These are phyloP conservation scores for Coemansia erecta DNA, from an alignment of 192 early-diverging fungal species.

Conservation along the genomic window DNA sequence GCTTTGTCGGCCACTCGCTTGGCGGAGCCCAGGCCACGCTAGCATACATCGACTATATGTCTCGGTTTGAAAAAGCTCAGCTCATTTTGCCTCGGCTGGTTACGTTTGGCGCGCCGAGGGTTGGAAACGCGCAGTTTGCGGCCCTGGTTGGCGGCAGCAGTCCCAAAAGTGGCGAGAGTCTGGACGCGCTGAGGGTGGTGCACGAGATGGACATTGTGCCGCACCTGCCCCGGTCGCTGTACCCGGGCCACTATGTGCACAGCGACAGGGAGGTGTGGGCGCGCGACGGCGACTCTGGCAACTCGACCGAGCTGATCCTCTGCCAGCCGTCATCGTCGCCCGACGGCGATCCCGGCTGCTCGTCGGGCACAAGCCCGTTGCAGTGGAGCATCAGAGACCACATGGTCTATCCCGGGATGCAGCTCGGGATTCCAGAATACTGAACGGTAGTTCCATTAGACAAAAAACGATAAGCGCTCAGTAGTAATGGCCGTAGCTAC, in stretches of 20 bases:
- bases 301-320: slow-evolving; percentile 7
- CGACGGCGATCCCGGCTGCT: slow-evolving; percentile 8
- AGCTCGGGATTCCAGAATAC: slow-evolving; percentile 5
- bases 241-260: slow-evolving; percentile 21
- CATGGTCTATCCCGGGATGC: slow-evolving; percentile 35
- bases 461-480: background rate
- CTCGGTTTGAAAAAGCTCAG: background rate
- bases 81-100: slow-evolving; percentile 4
- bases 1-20: slow-evolving; percentile 43
- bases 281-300: slow-evolving; percentile 5
- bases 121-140: slow-evolving; percentile 32
- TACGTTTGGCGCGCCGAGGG: slow-evolving; percentile 36
- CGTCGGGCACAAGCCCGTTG: slow-evolving; percentile 10
- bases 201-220: slow-evolving; percentile 29
- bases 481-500: no score
- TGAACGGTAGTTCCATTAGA: background rate
- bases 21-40: slow-evolving; percentile 40
- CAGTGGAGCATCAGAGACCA: slow-evolving; percentile 34
- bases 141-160: background rate
- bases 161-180: background rate
- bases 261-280: slow-evolving; percentile 32
- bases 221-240: slow-evolving; percentile 21
- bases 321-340: background rate
- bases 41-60: slow-evolving; percentile 21
- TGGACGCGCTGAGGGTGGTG: slow-evolving; percentile 20